A percentile compares a stretch with the other conserved stretches of the same genome.
These are phyloP conservation scores for Boletus fagicola DNA, from an alignment of 768 basidiomycete genomes.

Conservation along the genomic window DNA sequence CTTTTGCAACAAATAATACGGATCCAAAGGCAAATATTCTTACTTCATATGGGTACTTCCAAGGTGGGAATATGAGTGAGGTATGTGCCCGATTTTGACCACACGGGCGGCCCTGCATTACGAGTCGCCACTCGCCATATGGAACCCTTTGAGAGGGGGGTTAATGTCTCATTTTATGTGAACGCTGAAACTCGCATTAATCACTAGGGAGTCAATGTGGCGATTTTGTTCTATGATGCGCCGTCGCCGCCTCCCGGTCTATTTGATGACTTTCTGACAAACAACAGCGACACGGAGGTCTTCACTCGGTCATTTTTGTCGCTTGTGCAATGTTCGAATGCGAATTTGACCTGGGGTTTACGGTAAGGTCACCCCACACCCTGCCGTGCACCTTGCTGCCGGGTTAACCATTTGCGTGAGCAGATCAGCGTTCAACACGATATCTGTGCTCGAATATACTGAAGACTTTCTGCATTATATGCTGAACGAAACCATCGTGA, in stretches of 20 bases:
- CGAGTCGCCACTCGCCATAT: neutral
- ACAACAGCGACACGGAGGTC: constrained; percentile 7
- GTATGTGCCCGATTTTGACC: constrained; percentile 27
- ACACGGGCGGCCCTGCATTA: constrained; percentile 1
- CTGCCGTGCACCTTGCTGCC: neutral
- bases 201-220: constrained; percentile 18
- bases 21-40: constrained; percentile 38
- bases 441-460: constrained; percentile 27
- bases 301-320: constrained; percentile 27
- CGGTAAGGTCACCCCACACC: constrained; percentile 19
- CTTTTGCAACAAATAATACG: constrained; percentile 20
- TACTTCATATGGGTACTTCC: constrained; percentile 36
- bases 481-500: constrained; percentile 17
- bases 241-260: constrained; percentile 30
- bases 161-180: constrained; percentile 1
- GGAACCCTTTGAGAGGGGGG: neutral
- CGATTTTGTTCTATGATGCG: constrained; percentile 57
- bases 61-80: constrained; percentile 32
- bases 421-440: constrained; percentile 25
- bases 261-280: constrained; percentile 33
- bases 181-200: constrained; percentile 7
- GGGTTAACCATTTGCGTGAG: neutral
- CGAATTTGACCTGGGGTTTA: constrained; percentile 18
- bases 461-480: constrained; percentile 20
- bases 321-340: constrained; percentile 22